These are phyloP conservation scores for Cynanchum wilfordii DNA, from an alignment of 257 asterid genomes.

Conservation along the genomic window DNA sequence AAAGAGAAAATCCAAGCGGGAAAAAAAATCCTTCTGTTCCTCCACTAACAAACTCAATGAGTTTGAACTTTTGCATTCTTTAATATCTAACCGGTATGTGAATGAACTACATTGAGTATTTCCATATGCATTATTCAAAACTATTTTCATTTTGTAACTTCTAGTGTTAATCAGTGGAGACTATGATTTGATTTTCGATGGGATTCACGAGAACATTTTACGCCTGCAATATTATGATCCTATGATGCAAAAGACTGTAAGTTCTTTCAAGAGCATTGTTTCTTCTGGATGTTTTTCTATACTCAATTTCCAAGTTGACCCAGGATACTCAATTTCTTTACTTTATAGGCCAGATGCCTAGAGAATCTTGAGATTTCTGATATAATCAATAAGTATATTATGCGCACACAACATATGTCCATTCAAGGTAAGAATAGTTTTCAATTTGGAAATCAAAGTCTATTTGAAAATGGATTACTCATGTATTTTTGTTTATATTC, in stretches of 20 bases:
- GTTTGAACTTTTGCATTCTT: conserved; percentile 65
- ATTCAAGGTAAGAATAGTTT: conserved; percentile 58
- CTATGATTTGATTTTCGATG: conserved; percentile 78
- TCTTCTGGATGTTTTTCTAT: conserved; percentile 1
- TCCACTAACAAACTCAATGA: conserved; percentile 41
- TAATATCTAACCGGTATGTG: conserved; percentile 77
- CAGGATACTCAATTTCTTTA: conserved; percentile 1
- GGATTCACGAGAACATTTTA: conserved; percentile 82
- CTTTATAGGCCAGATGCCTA: conserved; percentile 69
- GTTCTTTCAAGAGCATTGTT: conserved; percentile 26
- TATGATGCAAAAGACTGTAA: conserved; percentile 84
- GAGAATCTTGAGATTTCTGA: conserved; percentile 74
- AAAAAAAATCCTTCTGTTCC: conserved; percentile 37
- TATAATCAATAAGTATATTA: conserved; percentile 52
- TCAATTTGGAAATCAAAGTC: conserved; percentile 13
- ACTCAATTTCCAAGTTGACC: background rate
- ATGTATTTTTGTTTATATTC: conserved; percentile 26
- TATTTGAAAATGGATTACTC: conserved; percentile 13
- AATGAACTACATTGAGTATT: conserved; percentile 7
- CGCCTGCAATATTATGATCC: conserved; percentile 88
- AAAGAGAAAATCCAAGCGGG: conserved; percentile 53
- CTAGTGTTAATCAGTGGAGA: conserved; percentile 62
- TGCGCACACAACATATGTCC: conserved; percentile 81
- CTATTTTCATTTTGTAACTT: conserved; percentile 20
- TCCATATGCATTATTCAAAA: conserved; percentile 19